Conservation (phyloP, 352 stramenopile genomes). For the Globisporangium abappressorium region DNA sequence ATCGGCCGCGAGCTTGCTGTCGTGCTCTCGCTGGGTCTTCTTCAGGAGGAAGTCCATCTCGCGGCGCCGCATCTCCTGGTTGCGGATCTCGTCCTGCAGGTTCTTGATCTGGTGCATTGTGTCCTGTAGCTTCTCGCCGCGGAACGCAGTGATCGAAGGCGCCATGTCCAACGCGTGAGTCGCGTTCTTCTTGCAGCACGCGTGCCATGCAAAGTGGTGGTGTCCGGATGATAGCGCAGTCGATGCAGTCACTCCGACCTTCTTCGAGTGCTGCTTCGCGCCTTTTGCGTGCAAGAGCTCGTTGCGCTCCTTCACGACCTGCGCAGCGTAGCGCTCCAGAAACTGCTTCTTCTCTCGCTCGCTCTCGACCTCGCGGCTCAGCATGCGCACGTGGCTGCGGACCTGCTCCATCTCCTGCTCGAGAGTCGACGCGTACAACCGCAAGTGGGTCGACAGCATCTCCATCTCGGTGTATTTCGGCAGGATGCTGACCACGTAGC, state of each 20-base stretch:
- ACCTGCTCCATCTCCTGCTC: constrained; percentile 78
- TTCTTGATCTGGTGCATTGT: constrained; percentile 37
- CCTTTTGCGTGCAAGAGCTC: constrained; percentile 64
- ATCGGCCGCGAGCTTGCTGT: constrained; percentile 57
- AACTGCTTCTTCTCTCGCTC: constrained; percentile 82
- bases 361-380: constrained; percentile 41
- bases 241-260: constrained; percentile 13
- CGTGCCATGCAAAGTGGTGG: constrained; percentile 69
- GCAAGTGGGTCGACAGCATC: constrained; percentile 72
- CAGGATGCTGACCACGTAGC: constrained; percentile 72
- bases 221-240: constrained; percentile 13
- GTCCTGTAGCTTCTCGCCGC: constrained; percentile 74
- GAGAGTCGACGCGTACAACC: constrained; percentile 62
- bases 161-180: constrained; percentile 59
- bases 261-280: constrained; percentile 32
- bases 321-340: constrained; percentile 72
- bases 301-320: constrained; percentile 86
- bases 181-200: constrained; percentile 80
- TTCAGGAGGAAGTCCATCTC: constrained; percentile 72
- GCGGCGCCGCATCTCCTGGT: constrained; percentile 54
- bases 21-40: constrained; percentile 67
- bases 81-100: constrained; percentile 61
- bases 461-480: constrained; percentile 84
- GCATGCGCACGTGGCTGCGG: constrained; percentile 51
- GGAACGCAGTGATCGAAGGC: constrained; percentile 69